Conservation (phyloP, 2,329 filamentous ascomycete genomes). For the Aspergillus sergii region DNA sequence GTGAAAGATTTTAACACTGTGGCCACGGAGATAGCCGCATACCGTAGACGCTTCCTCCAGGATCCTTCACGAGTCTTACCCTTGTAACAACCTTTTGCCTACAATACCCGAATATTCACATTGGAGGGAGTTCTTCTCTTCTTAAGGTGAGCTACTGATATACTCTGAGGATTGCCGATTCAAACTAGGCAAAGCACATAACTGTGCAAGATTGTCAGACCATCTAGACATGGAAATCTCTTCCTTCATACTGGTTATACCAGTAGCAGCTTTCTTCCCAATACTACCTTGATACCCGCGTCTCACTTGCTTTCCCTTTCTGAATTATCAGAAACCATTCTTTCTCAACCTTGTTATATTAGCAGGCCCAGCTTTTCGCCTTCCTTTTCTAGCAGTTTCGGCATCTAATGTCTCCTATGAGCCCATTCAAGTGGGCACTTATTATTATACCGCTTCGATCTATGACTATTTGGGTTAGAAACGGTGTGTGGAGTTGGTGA, state of each 20-base stretch:
- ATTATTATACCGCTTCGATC: constrained; percentile 17
- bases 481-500: constrained; percentile 21
- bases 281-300: constrained; percentile 13
- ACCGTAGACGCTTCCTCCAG: constrained; percentile 53
- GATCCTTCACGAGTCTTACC: constrained; percentile 49
- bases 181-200: constrained; percentile 7
- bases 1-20: constrained; percentile 54
- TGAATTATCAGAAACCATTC: constrained; percentile 7
- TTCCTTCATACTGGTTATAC: constrained; percentile 11
- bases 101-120: constrained; percentile 5
- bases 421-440: constrained; percentile 8
- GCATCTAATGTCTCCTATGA: constrained; percentile 14
- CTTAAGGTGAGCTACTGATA: constrained; percentile 27
- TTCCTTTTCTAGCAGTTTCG: constrained; percentile 6
- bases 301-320: constrained; percentile 11
- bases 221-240: background rate
- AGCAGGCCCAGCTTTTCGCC: constrained; percentile 16
- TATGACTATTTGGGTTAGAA: constrained; percentile 24
- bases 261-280: constrained; percentile 8
- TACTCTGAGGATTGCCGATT: background rate
- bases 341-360: constrained; percentile 14
- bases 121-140: constrained; percentile 10
- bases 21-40: constrained; percentile 52
- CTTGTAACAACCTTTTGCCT: constrained; percentile 38
- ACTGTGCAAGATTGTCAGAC: background rate